Conservation (phyloP, 2,329 filamentous ascomycete genomes). For the Coniochaeta sp. region DNA sequence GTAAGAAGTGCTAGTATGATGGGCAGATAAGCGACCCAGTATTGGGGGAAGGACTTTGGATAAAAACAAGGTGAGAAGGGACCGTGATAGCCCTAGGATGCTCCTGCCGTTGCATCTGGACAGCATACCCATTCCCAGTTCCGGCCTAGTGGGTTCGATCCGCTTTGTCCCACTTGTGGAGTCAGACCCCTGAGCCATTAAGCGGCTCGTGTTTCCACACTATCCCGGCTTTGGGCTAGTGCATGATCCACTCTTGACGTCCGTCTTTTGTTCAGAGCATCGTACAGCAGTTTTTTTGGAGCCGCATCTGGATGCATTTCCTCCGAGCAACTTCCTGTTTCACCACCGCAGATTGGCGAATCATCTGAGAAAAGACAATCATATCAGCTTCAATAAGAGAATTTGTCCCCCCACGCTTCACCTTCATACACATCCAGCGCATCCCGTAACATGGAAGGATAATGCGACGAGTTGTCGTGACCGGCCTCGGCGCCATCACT, state of each 20-base stretch:
- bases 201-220: background rate
- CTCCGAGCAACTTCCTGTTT: background rate
- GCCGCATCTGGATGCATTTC: background rate
- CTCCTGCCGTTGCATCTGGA: too few species aligned
- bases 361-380: background rate
- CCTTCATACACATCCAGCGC: background rate
- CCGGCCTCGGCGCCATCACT: constrained; percentile 73
- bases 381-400: background rate
- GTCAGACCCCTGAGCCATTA: background rate
- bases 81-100: too few species aligned
- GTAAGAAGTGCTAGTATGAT: background rate
- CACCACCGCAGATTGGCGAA: background rate
- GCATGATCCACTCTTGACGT: background rate
- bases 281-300: background rate
- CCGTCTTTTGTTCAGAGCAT: background rate
- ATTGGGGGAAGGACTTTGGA: too few species aligned
- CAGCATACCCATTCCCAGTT: background rate
- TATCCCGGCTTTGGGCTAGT: background rate
- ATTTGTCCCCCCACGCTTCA: background rate
- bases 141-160: background rate
- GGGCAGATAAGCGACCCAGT: background rate
- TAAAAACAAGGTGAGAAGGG: too few species aligned
- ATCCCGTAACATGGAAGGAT: constrained; percentile 27
- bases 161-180: background rate
- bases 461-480: constrained; percentile 73